phyloP scores from a whole-genome alignment of 768 basidiomycete genomes.

The Cystoderma amianthinum region DNA sequence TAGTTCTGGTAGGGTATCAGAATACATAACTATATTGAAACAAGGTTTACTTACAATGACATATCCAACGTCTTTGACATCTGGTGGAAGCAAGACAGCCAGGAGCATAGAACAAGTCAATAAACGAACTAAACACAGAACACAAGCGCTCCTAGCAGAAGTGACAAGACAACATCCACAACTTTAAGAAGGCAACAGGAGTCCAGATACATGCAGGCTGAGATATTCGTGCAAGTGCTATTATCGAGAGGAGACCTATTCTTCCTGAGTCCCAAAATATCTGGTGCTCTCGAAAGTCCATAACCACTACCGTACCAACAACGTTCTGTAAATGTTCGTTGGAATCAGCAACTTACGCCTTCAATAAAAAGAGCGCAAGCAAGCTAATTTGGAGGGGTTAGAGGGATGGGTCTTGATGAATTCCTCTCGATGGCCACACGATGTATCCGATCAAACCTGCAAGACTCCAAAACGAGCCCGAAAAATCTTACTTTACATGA shows the following conservation, averaged over 20 bases:
- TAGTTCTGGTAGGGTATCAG: slow-evolving; percentile 59
- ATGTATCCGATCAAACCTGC: slow-evolving; percentile 29
- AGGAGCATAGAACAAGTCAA: slow-evolving; percentile 19
- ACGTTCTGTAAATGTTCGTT: slow-evolving; percentile 34
- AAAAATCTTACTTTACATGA: neutral
- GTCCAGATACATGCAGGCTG: slow-evolving; percentile 48
- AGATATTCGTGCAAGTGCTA: slow-evolving; percentile 36
- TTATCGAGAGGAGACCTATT: slow-evolving; percentile 31
- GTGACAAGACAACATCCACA: slow-evolving; percentile 25
- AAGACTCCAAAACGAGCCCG: slow-evolving; percentile 25
- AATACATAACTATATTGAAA: slow-evolving; percentile 1
- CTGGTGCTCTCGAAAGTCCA: slow-evolving; percentile 36
- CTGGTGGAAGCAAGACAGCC: slow-evolving; percentile 37
- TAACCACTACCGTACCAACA: slow-evolving; percentile 47
- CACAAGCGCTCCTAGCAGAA: slow-evolving; percentile 44
- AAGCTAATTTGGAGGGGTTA: slow-evolving; percentile 31
- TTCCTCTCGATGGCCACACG: slow-evolving; percentile 29
- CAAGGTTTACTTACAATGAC: slow-evolving; percentile 67
- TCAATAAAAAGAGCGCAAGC: slow-evolving; percentile 21
- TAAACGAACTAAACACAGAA: slow-evolving; percentile 40
- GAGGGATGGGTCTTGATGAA: slow-evolving; percentile 26
- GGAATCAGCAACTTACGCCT: slow-evolving; percentile 28
- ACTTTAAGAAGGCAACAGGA: slow-evolving; percentile 28
- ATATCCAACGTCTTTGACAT: slow-evolving; percentile 99
- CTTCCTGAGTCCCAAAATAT: slow-evolving; percentile 24